Evolutionary conservation across 1,284 basidiomycete genomes (phyloP), one percentile per base, ranked within the genome.

Genomic region (Sporisorium exsertum): DNA sequence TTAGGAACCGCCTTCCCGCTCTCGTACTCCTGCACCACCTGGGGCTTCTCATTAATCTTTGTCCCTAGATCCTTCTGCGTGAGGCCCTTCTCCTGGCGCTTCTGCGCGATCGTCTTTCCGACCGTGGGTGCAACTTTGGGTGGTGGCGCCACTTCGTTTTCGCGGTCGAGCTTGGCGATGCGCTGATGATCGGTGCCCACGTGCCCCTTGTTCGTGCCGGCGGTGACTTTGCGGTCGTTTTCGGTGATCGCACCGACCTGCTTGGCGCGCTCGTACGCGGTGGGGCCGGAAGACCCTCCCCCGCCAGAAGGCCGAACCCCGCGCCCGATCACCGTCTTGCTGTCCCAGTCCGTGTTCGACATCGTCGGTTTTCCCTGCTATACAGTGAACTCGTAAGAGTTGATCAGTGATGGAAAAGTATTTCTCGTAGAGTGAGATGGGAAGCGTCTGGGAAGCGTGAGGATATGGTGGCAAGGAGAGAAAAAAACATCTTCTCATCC

Each of bases 51-150:
- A 86, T 95, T 96, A 84, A 94, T 90, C 88, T 92, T 93, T 86
- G 93, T 92, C 7, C 94, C 97, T 27, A 98, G 88, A 69, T 98
- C 96, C 87, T 97, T 97, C 87, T 99, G 96, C 12, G 94, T 91
- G 35, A 95, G 83, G 72, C 91, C 89, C 82, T 91, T 89, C 32
- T 91, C 92, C 88, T 91, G 89, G 58, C 96, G 91, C 27, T 91
- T 93, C 26, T 90, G 89, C 82, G 92, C 91, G 80, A 99, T 95
- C 78, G 92, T 93, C 87, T 92, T 93, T 79, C 94, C 94, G 64
- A 95, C 93, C 42, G 89, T 89, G 33, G 91, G 88, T 3, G 89
- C 88, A 77, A 99, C 89, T 87, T 95, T 97, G 74, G 92, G 85
- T 49, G 96, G 97, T 9, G 97, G 95, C 10, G 95, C 93, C 24